Base-by-base conservation (phyloP, 1,284 basidiomycete genomes). In the Sanghuangporus baumii region DNA sequence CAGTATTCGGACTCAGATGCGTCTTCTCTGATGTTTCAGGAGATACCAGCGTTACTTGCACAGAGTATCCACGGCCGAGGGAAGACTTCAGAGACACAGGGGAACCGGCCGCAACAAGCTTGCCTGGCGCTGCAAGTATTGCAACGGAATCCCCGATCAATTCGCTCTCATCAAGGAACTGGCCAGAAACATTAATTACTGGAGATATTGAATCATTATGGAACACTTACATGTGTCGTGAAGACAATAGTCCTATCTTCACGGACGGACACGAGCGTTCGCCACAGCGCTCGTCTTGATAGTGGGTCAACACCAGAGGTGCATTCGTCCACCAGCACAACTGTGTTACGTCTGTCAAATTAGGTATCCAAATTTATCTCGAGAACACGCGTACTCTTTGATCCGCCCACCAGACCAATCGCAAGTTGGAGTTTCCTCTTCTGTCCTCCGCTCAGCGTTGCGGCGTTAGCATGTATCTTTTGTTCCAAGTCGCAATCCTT, bases 131-230 rank as follows among this genome's bases (percentile, higher is more conserved):
- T 23, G 87, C 86, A 4, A 93, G 76, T 56, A 93, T 86, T 0
- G 87, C 87, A 55, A 93, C 89, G 11, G 83, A 78, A 67, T 93
- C 90, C 0, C 85, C 91, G 8, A 93, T 76, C 14, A 92, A 77
- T 70, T 93, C 91, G 0, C 89, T 89, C 74, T 93, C 90, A 67
- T 93, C 91, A 3, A 92, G 78, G 73, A 91, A 89, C 81, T 85
- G 31, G 5, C 11, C n/a, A 54, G n/a, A n/a, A n/a, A 34, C 5
- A 37, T 54, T 8, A 36, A 34, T 9, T 8, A 58, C 16, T 59
- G 62, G 47, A 57, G 23, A 40, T 8, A 14, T 36, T 6, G 16
- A 59, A 31, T 4, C 50, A 54, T 34, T 62, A 20, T 31, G 36
- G 41, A 8, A 71, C 3, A 3, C 81, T 64, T 67, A 84, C 84